Conservation (phyloP, 2,329 filamentous ascomycete species). For the Bipolaris oryzae region DNA sequence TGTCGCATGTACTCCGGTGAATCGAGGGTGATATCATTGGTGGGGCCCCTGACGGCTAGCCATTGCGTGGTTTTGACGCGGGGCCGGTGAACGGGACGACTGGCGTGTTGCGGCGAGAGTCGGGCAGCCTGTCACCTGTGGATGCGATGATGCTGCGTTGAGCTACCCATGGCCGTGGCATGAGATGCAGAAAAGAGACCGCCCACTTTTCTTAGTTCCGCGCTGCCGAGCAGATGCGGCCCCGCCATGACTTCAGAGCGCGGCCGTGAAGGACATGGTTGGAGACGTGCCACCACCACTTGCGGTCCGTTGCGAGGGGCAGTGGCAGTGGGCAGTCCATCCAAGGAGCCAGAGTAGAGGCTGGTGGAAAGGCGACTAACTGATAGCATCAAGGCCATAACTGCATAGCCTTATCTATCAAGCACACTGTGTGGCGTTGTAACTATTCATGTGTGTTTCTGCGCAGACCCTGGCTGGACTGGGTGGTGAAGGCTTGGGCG, state of each 20-base stretch:
- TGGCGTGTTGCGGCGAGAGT: conserved; percentile 41
- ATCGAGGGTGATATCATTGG: conserved; percentile 25
- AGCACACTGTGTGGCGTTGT: neutral
- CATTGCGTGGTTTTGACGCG: conserved; percentile 1
- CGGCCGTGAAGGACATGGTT: conserved; percentile 39
- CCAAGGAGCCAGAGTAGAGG: conserved; percentile 25
- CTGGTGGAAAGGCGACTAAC: too few species aligned
- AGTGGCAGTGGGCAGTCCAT: too few species aligned
- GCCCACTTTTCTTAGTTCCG: conserved; percentile 16
- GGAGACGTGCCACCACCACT: neutral
- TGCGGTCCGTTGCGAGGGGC: conserved; percentile 36
- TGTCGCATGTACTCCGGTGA: conserved; percentile 2
- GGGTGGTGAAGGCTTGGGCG: conserved; percentile 9
- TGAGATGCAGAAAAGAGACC: conserved; percentile 18
- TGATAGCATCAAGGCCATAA: too few species aligned
- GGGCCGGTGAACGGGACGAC: conserved; percentile 7
- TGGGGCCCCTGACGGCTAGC: conserved; percentile 21
- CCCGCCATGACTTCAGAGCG: conserved; percentile 44
- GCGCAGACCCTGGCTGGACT: conserved; percentile 1
- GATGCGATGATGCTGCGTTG: conserved; percentile 8
- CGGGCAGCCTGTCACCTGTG: conserved; percentile 29
- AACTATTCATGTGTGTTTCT: conserved; percentile 4
- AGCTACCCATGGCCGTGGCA: conserved; percentile 14
- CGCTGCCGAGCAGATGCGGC: conserved; percentile 36
- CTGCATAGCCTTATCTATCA: too few species aligned